Conservation (phyloP, 2,329 filamentous ascomycete genomes). For the Zopfia rhizophila region DNA sequence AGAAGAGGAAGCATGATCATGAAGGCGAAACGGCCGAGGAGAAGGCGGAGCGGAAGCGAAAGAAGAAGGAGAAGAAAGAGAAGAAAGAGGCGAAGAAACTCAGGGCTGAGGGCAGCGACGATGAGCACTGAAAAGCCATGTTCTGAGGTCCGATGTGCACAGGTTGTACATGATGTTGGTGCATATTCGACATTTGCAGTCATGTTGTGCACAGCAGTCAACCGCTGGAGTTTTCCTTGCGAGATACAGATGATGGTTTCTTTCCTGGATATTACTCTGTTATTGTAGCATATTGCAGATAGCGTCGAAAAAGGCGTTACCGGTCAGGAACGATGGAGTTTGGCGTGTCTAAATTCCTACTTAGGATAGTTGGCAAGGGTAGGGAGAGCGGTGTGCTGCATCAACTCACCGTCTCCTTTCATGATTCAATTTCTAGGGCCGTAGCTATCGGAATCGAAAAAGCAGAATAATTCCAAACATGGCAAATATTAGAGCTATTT, state of each 20-base stretch:
- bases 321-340: slow-evolving; percentile 44
- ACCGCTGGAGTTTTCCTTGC: not conserved
- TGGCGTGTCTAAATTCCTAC: slow-evolving; percentile 36
- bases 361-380: slow-evolving; percentile 36
- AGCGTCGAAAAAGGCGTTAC: slow-evolving; percentile 43
- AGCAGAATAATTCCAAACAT: slow-evolving; percentile 20
- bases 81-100: slow-evolving; percentile 76
- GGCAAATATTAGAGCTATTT: too few relatives aligned
- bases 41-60: slow-evolving; percentile 64
- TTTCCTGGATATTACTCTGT: slow-evolving; percentile 31
- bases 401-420: slow-evolving; percentile 32
- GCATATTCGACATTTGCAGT: slow-evolving; percentile 1
- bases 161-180: slow-evolving; percentile 24
- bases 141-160: slow-evolving; percentile 45
- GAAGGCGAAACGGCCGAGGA: slow-evolving; percentile 59
- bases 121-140: not conserved
- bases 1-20: slow-evolving; percentile 61
- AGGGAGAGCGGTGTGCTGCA: slow-evolving; percentile 29
- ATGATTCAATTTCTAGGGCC: slow-evolving; percentile 32
- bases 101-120: slow-evolving; percentile 43
- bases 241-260: slow-evolving; percentile 2
- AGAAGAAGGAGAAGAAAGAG: slow-evolving; percentile 86
- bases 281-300: slow-evolving; percentile 49
- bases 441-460: slow-evolving; percentile 24
- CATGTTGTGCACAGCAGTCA: slow-evolving; percentile 4